Percentiles rank a stretch among this genome's conserved stretches.
phyloP scores from a whole-genome alignment of 2,329 filamentous ascomycete species.

The Xylariales sp. region DNA sequence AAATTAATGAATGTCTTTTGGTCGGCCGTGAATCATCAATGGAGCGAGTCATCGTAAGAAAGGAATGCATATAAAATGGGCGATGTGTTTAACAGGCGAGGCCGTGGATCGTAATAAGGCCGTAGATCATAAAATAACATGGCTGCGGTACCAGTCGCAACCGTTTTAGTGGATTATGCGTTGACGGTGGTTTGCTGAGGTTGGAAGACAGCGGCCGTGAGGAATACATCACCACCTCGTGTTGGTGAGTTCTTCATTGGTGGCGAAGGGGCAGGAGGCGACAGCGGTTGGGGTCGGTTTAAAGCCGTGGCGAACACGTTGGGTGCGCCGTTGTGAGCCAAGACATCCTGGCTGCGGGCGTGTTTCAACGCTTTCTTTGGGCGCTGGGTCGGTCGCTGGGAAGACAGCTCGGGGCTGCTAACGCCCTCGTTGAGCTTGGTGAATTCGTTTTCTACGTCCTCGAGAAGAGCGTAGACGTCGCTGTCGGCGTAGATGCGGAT shows the following conservation, averaged over 20 bases:
- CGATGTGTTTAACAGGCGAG: conserved; percentile 1
- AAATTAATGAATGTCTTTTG: conserved; percentile 43
- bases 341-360: conserved; percentile 63
- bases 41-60: conserved; percentile 34
- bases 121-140: conserved; percentile 29
- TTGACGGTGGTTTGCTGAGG: conserved; percentile 45
- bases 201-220: conserved; percentile 64
- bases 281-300: conserved; percentile 48
- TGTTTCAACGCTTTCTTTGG: conserved; percentile 59
- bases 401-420: conserved; percentile 38
- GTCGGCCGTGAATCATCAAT: conserved; percentile 48
- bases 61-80: conserved; percentile 23
- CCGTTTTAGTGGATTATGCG: conserved; percentile 22
- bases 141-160: conserved; percentile 16
- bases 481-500: conserved; percentile 76
- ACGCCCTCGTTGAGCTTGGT: conserved; percentile 55
- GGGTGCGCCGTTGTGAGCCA: conserved; percentile 53
- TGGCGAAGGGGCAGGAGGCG: conserved; percentile 53
- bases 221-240: conserved; percentile 54
- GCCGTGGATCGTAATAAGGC: conserved; percentile 7
- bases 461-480: conserved; percentile 73
- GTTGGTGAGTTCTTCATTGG: conserved; percentile 50
- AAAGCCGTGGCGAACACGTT: conserved; percentile 25
- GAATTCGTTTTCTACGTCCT: conserved; percentile 73
- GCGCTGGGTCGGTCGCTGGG: conserved; percentile 46